Percentiles rank a stretch among this genome's conserved stretches.
Evolutionary conservation across 139 green algal species (phyloP).

Genomic region (Coelastrella sp.): DNA sequence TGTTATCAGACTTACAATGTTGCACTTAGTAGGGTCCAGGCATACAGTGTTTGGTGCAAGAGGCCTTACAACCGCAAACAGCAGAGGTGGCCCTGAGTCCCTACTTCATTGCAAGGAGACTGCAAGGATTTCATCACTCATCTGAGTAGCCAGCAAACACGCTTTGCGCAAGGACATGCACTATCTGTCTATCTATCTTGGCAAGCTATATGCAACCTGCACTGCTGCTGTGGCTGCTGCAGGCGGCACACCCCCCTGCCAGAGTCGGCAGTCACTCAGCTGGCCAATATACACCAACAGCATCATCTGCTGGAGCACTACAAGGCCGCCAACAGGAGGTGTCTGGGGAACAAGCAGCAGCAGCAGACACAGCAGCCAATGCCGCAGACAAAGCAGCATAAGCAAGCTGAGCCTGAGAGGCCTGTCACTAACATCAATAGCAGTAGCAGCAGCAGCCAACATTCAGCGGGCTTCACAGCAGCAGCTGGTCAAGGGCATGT

Average conservation of each 20-base stretch:
- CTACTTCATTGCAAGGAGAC: too few species aligned
- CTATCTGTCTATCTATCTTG: background rate
- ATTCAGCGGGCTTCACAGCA: conserved; percentile 7
- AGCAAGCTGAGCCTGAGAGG: background rate
- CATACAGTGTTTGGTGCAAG: too few species aligned
- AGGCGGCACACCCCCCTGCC: background rate
- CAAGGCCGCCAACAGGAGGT: conserved; percentile 9
- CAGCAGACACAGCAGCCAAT: background rate
- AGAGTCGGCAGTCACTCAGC: background rate
- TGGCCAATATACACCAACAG: background rate
- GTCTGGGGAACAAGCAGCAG: background rate
- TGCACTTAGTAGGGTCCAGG: too few species aligned
- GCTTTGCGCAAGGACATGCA: background rate
- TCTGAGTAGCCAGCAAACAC: too few species aligned
- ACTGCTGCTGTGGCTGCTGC: conserved; percentile 3
- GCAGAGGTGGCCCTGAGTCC: too few species aligned
- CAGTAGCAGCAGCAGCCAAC: background rate
- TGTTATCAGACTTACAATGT: background rate
- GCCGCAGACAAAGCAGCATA: background rate
- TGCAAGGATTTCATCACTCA: too few species aligned
- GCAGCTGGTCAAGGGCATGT: background rate
- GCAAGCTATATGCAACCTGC: too few species aligned
- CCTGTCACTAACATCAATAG: too few species aligned
- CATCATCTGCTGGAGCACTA: conserved; percentile 38
- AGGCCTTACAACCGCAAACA: too few species aligned